Conservation (phyloP, 192 early-diverging fungal species). For the Backusella parvicylindrica region DNA sequence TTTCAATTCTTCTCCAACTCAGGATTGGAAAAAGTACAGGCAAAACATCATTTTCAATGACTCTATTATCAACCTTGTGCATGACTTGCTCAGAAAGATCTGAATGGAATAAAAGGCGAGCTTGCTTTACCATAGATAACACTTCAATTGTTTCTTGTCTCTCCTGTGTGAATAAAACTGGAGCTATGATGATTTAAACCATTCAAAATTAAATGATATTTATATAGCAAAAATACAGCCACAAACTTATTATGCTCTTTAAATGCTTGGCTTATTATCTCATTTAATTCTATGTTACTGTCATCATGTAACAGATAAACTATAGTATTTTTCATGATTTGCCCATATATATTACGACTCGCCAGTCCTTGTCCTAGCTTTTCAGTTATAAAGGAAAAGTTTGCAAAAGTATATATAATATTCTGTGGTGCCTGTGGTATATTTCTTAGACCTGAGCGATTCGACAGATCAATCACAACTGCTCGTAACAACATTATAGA, state of each 20-base stretch:
- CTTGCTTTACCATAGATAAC: constrained; percentile 27
- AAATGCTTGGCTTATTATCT: constrained; percentile 5
- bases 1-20: constrained; percentile 22
- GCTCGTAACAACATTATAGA: constrained; percentile 44
- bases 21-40: constrained; percentile 39
- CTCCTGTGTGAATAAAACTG: background rate
- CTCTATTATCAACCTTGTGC: constrained; percentile 34
- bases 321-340: constrained; percentile 37
- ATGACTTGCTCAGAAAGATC: constrained; percentile 45
- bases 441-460: background rate
- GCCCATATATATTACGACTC: constrained; percentile 43
- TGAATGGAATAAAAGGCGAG: constrained; percentile 39
- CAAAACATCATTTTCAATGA: constrained; percentile 43
- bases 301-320: constrained; percentile 28
- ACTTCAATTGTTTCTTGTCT: background rate
- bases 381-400: constrained; percentile 45
- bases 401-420: constrained; percentile 39
- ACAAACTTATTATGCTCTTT: constrained; percentile 15
- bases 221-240: too few species aligned
- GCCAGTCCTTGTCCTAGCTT: constrained; percentile 30
- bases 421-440: constrained; percentile 6
- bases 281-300: constrained; percentile 6
- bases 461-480: constrained; percentile 16
- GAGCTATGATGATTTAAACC: background rate
- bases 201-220: background rate